Conservation (phyloP, 768 basidiomycete species). For the Pisolithus sp. region DNA sequence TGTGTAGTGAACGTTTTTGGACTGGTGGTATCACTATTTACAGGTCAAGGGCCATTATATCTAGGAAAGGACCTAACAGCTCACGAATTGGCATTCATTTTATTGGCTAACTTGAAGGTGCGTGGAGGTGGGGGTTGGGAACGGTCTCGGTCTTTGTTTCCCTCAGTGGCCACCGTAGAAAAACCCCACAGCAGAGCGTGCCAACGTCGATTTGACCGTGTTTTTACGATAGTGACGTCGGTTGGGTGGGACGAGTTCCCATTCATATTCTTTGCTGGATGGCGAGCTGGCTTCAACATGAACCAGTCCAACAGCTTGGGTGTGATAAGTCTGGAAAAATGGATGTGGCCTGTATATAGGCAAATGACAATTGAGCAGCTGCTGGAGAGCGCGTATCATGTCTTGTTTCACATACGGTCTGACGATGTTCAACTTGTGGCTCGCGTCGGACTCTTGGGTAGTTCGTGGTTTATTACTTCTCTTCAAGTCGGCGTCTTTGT, state of each 20-base stretch:
- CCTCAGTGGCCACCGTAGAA: neutral
- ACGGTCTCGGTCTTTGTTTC: neutral
- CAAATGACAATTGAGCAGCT: slow-evolving; percentile 4
- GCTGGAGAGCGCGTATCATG: slow-evolving; percentile 4
- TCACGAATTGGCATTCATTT: neutral
- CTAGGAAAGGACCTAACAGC: neutral
- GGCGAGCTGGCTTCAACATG: neutral
- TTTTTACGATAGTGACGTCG: neutral
- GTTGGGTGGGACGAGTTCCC: no score
- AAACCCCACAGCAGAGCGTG: no score
- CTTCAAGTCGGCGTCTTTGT: slow-evolving; percentile 12
- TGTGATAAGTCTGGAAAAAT: slow-evolving; percentile 11
- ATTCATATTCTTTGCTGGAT: neutral
- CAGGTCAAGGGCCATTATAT: neutral
- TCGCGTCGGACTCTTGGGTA: slow-evolving; percentile 5
- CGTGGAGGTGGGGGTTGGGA: neutral
- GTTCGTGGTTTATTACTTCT: slow-evolving; percentile 5
- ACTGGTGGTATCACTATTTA: neutral
- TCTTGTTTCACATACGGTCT: slow-evolving; percentile 7
- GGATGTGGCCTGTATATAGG: slow-evolving; percentile 13
- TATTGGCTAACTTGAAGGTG: neutral
- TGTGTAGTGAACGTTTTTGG: no score
- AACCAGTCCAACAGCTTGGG: neutral
- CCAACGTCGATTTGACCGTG: neutral
- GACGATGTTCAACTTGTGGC: no score